These are phyloP conservation scores for Diospyros kaki DNA, from an alignment of 148 eudicot genomes.

Conservation along the genomic window DNA sequence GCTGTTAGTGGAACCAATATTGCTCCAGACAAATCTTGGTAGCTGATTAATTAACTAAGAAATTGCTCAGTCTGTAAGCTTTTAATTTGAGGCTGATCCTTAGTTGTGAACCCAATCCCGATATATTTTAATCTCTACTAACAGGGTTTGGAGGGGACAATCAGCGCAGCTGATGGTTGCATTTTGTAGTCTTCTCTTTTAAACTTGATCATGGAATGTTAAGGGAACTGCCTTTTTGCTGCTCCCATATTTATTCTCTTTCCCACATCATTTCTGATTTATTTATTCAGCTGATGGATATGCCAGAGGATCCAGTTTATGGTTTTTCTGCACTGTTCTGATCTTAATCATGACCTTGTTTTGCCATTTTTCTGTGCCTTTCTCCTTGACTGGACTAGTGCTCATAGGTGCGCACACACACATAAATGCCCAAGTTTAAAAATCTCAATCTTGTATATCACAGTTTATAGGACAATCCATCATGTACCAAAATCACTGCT, in stretches of 20 bases:
- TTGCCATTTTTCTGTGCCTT: background rate
- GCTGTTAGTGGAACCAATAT: background rate
- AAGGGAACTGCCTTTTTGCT: background rate
- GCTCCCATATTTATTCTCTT: too few relatives aligned
- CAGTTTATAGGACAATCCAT: background rate
- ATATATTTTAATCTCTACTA: background rate
- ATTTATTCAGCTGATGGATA: background rate
- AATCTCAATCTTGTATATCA: too few relatives aligned
- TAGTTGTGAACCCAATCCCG: slow-evolving; percentile 3
- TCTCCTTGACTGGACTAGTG: background rate
- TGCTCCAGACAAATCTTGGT: slow-evolving; percentile 5
- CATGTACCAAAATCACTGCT: background rate
- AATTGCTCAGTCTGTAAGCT: background rate
- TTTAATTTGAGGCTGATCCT: slow-evolving; percentile 4
- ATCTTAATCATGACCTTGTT: too few relatives aligned
- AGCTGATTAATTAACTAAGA: background rate
- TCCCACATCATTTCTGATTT: too few relatives aligned
- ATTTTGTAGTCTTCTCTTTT: background rate
- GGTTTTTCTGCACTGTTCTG: too few relatives aligned
- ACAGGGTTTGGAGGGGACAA: slow-evolving; percentile 1
- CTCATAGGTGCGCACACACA: background rate
- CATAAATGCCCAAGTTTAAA: too few relatives aligned
- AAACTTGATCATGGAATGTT: background rate
- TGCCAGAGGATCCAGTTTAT: background rate
- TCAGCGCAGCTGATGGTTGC: background rate